phyloP scores from a whole-genome alignment of 192 early-diverging fungal species.

The Linnemannia schmuckeri region DNA sequence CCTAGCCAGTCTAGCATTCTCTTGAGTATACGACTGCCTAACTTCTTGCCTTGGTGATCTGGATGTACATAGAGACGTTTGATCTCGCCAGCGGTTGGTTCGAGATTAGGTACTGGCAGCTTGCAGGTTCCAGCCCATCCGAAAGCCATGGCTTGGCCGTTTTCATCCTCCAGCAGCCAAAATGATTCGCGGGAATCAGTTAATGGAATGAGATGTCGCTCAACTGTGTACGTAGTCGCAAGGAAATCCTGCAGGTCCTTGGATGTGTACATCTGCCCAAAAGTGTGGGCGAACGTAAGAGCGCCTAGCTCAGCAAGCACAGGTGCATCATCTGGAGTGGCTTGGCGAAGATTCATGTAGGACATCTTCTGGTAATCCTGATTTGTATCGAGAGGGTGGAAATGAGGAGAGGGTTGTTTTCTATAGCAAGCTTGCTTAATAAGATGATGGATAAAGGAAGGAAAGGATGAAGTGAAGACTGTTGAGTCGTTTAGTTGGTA shows the following conservation, averaged over 20 bases:
- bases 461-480: background rate
- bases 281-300: slow-evolving; percentile 44
- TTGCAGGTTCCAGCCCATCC: slow-evolving; percentile 50
- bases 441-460: background rate
- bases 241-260: slow-evolving; percentile 34
- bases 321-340: slow-evolving; percentile 31
- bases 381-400: slow-evolving; percentile 7
- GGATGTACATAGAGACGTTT: slow-evolving; percentile 48
- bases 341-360: slow-evolving; percentile 36
- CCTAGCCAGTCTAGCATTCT: slow-evolving; percentile 36
- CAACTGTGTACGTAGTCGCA: slow-evolving; percentile 35
- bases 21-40: slow-evolving; percentile 22
- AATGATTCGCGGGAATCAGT: slow-evolving; percentile 39
- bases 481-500: background rate
- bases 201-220: slow-evolving; percentile 32
- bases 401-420: slow-evolving; percentile 13
- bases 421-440: slow-evolving; percentile 2
- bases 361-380: slow-evolving; percentile 7
- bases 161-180: slow-evolving; percentile 46
- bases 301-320: slow-evolving; percentile 38
- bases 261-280: slow-evolving; percentile 37
- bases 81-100: slow-evolving; percentile 43
- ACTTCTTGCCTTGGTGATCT: slow-evolving; percentile 45
- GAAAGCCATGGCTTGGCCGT: slow-evolving; percentile 29
- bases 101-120: slow-evolving; percentile 31